Percentiles rank a stretch among this genome's conserved stretches.
Conservation (phyloP, 83 land plant species). For the Diphasiastrum complanatum region DNA sequence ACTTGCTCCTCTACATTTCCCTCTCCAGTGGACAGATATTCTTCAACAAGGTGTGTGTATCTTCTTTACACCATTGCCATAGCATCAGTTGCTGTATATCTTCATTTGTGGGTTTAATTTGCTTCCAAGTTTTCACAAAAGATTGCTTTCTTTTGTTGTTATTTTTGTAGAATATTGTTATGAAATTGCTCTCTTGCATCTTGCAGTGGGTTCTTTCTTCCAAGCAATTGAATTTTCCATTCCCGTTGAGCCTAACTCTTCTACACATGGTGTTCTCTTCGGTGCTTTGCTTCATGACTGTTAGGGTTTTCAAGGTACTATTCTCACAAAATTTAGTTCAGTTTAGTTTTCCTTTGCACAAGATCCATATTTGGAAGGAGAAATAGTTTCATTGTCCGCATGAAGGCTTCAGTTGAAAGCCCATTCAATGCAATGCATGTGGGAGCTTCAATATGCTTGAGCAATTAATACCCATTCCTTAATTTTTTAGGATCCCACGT, state of each 20-base stretch:
- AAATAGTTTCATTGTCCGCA: no score
- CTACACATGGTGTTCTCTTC: constrained; percentile 96
- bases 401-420: no score
- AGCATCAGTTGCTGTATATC: background rate
- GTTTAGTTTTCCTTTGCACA: no score
- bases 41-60: constrained; percentile 79
- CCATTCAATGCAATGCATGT: no score
- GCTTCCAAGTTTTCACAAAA: background rate
- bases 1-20: constrained; percentile 69
- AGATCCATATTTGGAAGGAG: no score
- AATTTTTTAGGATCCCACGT: no score
- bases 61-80: background rate
- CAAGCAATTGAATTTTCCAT: constrained; percentile 79
- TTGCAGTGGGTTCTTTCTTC: constrained; percentile 95
- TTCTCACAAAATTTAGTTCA: no score
- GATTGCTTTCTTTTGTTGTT: background rate
- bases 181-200: background rate
- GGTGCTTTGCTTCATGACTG: constrained; percentile 64
- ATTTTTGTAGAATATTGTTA: background rate
- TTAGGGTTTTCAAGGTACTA: constrained; percentile 83
- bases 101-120: background rate
- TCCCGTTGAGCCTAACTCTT: constrained; percentile 82
- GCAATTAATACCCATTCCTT: no score
- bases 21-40: constrained; percentile 94
- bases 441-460: no score